Conservation (phyloP, 768 basidiomycete species). For the Tylopilus plumbeoviolaceoides region DNA sequence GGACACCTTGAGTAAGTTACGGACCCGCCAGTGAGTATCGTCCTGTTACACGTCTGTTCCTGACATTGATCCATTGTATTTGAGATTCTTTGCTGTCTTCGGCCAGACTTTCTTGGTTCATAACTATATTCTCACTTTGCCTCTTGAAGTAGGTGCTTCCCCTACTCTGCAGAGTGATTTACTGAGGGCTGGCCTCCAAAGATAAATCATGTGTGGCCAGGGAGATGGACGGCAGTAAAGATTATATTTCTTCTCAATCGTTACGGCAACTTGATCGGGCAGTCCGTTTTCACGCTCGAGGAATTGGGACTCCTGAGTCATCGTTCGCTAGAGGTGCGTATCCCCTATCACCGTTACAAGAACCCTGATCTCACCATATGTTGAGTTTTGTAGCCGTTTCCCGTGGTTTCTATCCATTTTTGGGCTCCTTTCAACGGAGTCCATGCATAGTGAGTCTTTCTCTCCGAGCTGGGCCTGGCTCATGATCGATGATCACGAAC, state of each 20-base stretch:
- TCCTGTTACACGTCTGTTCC: too few species aligned
- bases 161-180: too few species aligned
- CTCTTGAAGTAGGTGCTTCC: conserved; percentile 10
- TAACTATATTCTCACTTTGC: conserved; percentile 13
- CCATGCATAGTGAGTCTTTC: too few species aligned
- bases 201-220: conserved; percentile 7
- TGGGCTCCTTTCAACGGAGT: too few species aligned
- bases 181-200: neutral
- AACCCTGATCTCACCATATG: too few species aligned
- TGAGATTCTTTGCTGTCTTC: too few species aligned
- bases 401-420: neutral
- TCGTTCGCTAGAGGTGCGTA: conserved; percentile 4
- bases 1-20: too few species aligned
- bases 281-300: conserved; percentile 5
- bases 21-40: too few species aligned
- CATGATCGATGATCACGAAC: too few species aligned
- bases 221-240: conserved; percentile 4
- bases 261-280: conserved; percentile 12
- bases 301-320: conserved; percentile 11
- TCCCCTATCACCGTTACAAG: neutral
- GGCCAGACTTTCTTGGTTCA: neutral
- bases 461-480: too few species aligned
- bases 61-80: too few species aligned
- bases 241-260: conserved; percentile 16
- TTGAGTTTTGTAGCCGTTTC: neutral